Evolutionary conservation across 2,329 filamentous ascomycete species (phyloP), one percentile per base, ranked within the genome.

Genomic region (Cordyceps cateniannulata): DNA sequence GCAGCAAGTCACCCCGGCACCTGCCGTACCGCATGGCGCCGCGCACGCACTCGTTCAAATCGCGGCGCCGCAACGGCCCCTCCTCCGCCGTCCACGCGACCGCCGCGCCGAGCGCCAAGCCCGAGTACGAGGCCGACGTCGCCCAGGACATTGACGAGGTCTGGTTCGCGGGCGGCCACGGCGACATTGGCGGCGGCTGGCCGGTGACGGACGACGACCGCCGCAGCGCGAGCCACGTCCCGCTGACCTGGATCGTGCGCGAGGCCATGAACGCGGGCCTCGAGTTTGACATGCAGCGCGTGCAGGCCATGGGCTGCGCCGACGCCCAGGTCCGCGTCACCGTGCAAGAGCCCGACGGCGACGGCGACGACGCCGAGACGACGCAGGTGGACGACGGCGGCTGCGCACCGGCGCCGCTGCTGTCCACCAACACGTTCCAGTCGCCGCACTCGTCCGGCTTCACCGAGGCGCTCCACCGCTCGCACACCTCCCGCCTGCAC

Each of bases 171-270:
- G 90, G 90, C 9, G 86, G 87, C 12, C 90, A 96, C 64, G 90
- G 85, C 1, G 90, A 93, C 64, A 85, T 93, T 32, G 90, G 90
- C 1, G 90, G 90, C 10, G 90, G 90, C 0, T 92, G 89, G 89
- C 82, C 83, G 54, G 75, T 81, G 4, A 74, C 83, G 0, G 71
- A 76, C 0, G 71, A 76, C 0, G 76, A 77, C 1, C 79, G 77
- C 25, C 88, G 89, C 68, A 80, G 86, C 8, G 77, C 89, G 25
- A 89, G 85, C 64, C 87, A 90, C 66, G 80, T 86, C 1, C 86
- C 87, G 0, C 76, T 90, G 2, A 81, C 86, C 0, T 90, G 87
- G 82, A 90, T 91, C 81, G 82, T 90, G 0, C 74, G 79, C 29
- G 79, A 82, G 59, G 80, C 80, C 3, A 80, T 80, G 65, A 74